These are phyloP conservation scores for Corylus avellana DNA, from an alignment of 306 rosid genomes.

Conservation along the genomic window DNA sequence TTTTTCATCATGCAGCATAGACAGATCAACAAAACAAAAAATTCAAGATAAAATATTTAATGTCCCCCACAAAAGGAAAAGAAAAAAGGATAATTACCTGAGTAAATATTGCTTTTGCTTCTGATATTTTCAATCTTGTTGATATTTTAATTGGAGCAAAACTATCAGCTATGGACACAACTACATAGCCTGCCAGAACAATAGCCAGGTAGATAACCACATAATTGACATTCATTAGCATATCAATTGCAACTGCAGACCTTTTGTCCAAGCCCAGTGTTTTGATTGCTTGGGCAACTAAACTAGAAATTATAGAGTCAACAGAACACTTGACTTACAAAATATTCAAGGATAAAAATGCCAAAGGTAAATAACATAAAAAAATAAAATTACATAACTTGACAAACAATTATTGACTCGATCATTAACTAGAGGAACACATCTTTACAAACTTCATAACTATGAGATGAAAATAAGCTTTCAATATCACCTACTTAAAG, in stretches of 20 bases:
- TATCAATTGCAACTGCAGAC: conserved; percentile 89
- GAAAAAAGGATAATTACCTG: conserved; percentile 56
- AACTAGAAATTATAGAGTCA: conserved; percentile 54
- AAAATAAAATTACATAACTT: conserved; percentile 30
- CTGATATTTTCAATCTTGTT: conserved; percentile 72
- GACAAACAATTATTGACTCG: too few relatives aligned
- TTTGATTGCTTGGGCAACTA: conserved; percentile 76
- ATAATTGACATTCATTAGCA: conserved; percentile 85
- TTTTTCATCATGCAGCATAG: neutral
- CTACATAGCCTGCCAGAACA: conserved; percentile 78
- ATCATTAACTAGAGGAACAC: conserved; percentile 3
- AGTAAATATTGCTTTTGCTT: conserved; percentile 87
- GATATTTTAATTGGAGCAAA: conserved; percentile 91
- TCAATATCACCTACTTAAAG: too few relatives aligned
- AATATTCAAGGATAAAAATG: conserved; percentile 6
- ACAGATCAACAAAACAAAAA: conserved; percentile 19
- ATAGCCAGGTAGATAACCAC: conserved; percentile 87
- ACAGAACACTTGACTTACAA: conserved; percentile 16
- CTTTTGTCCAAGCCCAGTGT: conserved; percentile 73
- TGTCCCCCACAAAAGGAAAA: conserved; percentile 12
- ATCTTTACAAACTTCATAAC: neutral
- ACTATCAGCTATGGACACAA: conserved; percentile 98
- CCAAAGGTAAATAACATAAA: neutral
- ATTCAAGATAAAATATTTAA: conserved; percentile 13
- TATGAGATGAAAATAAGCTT: too few relatives aligned